These are phyloP conservation scores for Pyrrhoderma lamaoense DNA, from an alignment of 1,284 basidiomycete genomes.

Conservation along the genomic window DNA sequence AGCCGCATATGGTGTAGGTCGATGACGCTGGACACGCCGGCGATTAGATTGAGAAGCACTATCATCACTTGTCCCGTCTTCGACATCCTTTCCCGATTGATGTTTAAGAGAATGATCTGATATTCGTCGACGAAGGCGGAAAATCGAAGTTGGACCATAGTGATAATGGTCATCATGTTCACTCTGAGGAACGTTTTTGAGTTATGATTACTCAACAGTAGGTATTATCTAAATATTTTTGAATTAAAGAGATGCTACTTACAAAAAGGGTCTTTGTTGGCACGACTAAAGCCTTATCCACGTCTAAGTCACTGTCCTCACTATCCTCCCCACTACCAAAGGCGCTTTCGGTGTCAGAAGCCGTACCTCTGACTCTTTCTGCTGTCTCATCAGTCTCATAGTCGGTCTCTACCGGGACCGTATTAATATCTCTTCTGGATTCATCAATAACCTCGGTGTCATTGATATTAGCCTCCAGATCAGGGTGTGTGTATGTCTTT, in stretches of 20 bases:
- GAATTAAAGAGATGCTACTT: background rate
- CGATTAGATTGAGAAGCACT: background rate
- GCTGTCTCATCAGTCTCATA: background rate
- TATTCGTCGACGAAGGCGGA: conserved; percentile 26
- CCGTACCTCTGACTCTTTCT: background rate
- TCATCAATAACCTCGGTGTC: no score
- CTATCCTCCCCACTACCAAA: conserved; percentile 12
- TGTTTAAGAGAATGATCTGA: conserved; percentile 19
- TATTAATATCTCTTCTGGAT: no score
- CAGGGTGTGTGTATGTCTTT: no score
- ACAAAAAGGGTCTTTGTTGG: conserved; percentile 16
- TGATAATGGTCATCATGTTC: conserved; percentile 29
- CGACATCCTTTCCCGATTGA: conserved; percentile 13
- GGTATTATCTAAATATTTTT: no score
- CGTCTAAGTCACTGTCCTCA: conserved; percentile 11
- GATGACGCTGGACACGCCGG: no score
- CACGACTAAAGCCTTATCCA: conserved; percentile 8
- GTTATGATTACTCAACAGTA: background rate
- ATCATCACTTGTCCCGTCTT: conserved; percentile 8
- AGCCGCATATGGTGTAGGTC: no score
- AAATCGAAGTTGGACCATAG: conserved; percentile 32
- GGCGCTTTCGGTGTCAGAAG: conserved; percentile 7
- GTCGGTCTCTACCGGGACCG: background rate
- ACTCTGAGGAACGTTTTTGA: conserved; percentile 22
- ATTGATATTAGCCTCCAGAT: no score